phyloP scores from a whole-genome alignment of 2,329 filamentous ascomycete genomes.

The Ophiostoma angusticollis region DNA sequence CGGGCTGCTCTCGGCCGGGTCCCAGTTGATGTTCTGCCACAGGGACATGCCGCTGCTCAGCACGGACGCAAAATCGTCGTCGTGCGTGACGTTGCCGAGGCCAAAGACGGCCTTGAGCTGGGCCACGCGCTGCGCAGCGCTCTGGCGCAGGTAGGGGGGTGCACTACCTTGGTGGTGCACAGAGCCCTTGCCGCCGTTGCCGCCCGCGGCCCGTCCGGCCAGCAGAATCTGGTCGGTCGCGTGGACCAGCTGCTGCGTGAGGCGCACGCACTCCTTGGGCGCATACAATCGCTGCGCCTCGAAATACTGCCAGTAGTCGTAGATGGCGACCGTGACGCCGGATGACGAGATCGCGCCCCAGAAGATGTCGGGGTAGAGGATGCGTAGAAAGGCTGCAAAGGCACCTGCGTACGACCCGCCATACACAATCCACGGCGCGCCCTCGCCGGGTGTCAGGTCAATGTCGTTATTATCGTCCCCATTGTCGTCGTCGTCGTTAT shows the following conservation, averaged over 20 bases:
- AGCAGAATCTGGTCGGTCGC: constrained; percentile 40
- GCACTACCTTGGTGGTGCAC: neutral
- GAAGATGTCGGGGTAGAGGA: constrained; percentile 65
- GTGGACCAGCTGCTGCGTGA: constrained; percentile 44
- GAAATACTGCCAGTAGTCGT: constrained; percentile 58
- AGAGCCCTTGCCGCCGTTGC: constrained; percentile 23
- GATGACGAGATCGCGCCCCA: constrained; percentile 71
- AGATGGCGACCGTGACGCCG: constrained; percentile 64
- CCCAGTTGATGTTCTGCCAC: constrained; percentile 41
- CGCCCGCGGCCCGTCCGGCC: constrained; percentile 19
- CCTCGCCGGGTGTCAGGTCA: constrained; percentile 28
- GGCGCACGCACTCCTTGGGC: constrained; percentile 48
- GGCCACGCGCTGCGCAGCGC: constrained; percentile 7
- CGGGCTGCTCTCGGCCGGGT: constrained; percentile 30
- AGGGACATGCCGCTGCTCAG: constrained; percentile 28
- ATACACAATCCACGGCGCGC: constrained; percentile 58
- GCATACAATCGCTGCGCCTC: constrained; percentile 37
- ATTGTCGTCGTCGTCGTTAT: too few species aligned
- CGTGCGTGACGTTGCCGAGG: constrained; percentile 28
- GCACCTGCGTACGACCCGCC: constrained; percentile 76
- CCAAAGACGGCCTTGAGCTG: constrained; percentile 33
- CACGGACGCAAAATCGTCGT: constrained; percentile 35
- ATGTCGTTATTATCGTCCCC: constrained; percentile 22
- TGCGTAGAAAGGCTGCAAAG: constrained; percentile 63
- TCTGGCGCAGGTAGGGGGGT: neutral